Percentiles rank a stretch among this genome's conserved stretches.
Evolutionary conservation across 306 rosid genomes (phyloP).

Genomic region (Vachellia pachyceras): DNA sequence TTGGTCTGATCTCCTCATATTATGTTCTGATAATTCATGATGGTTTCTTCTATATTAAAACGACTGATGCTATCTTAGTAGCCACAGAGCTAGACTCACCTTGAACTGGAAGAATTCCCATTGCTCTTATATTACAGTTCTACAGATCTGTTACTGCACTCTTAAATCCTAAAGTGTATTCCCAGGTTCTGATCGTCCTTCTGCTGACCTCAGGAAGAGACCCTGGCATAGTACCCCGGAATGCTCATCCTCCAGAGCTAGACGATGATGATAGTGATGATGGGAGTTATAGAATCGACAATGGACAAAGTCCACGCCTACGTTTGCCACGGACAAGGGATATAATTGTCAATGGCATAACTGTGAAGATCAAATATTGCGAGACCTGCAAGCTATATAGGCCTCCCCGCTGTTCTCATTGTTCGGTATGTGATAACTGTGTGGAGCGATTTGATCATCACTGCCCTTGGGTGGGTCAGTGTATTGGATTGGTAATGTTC

Average conservation of each 20-base stretch:
- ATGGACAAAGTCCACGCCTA: constrained; percentile 44
- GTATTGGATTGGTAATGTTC: constrained; percentile 73
- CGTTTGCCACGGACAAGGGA: constrained; percentile 64
- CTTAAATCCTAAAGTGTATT: constrained; percentile 33
- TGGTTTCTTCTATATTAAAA: neutral
- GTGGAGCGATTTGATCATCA: constrained; percentile 90
- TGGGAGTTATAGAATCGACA: constrained; percentile 38
- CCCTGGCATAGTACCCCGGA: constrained; percentile 84
- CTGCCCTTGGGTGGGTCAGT: constrained; percentile 94
- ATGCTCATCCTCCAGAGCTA: constrained; percentile 61
- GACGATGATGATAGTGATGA: constrained; percentile 44
- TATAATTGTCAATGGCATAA: constrained; percentile 56
- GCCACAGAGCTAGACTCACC: neutral
- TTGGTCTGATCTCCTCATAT: neutral
- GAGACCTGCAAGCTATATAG: constrained; percentile 81
- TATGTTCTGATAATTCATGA: neutral
- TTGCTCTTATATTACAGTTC: constrained; percentile 1
- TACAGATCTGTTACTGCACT: constrained; percentile 14
- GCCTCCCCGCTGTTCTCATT: constrained; percentile 82
- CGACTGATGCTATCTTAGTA: neutral
- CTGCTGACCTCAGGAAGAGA: constrained; percentile 81
- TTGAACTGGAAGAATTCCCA: neutral
- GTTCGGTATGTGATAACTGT: constrained; percentile 81
- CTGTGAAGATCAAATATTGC: constrained; percentile 70
- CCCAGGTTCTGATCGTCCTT: constrained; percentile 70